Evolutionary conservation across 306 rosid genomes (phyloP).

Genomic region (Cucumis hystrix): DNA sequence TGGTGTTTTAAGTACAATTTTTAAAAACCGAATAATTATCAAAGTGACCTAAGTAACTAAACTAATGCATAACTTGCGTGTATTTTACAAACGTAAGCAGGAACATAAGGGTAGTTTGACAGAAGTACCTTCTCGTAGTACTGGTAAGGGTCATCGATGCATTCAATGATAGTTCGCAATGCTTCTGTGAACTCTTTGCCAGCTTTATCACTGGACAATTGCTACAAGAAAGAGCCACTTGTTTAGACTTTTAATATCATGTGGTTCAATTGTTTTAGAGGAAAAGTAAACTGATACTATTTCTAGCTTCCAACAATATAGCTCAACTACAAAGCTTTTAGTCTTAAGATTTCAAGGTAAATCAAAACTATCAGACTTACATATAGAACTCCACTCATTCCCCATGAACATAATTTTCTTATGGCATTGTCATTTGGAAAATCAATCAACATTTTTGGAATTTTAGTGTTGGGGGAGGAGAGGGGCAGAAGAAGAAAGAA

Average conservation of each 20-base stretch:
- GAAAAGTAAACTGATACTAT: neutral
- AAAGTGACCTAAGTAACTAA: no score
- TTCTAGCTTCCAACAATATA: neutral
- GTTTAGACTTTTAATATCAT: neutral
- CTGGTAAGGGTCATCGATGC: slow-evolving; percentile 41
- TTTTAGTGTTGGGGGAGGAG: neutral
- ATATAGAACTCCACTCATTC: neutral
- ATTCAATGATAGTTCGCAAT: slow-evolving; percentile 36
- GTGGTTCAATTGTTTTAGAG: neutral
- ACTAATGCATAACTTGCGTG: no score
- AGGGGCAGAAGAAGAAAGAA: neutral
- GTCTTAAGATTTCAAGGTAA: neutral
- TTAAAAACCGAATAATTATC: no score
- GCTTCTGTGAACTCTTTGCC: slow-evolving; percentile 36
- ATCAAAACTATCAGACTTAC: neutral
- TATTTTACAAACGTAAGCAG: no score
- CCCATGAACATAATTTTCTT: neutral
- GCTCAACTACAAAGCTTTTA: neutral
- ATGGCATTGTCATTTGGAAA: neutral
- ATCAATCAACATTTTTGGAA: neutral
- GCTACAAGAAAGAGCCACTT: slow-evolving; percentile 16
- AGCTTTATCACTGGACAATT: slow-evolving; percentile 30
- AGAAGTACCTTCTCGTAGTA: slow-evolving; percentile 60
- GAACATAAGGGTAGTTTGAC: neutral
- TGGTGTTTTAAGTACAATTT: no score